These are phyloP conservation scores for Gyromitra esculenta DNA, from an alignment of 2,329 filamentous ascomycete genomes.

Conservation along the genomic window DNA sequence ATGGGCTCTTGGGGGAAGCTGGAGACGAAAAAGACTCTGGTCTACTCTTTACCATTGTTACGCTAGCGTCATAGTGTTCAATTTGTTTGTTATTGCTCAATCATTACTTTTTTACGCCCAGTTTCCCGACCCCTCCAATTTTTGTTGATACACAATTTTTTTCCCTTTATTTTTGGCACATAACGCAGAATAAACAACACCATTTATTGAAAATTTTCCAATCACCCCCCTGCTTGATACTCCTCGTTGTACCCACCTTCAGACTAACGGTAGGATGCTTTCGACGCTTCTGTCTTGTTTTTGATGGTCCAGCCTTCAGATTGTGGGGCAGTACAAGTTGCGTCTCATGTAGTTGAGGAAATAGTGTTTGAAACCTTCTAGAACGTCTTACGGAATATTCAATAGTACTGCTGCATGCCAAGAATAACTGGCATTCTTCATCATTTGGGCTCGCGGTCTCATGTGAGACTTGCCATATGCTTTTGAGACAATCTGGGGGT, in stretches of 20 bases:
- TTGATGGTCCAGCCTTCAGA: conserved; percentile 8
- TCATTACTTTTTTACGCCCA: conserved; percentile 44
- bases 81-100: conserved; percentile 49
- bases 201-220: conserved; percentile 40
- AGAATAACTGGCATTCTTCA: conserved; percentile 44
- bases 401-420: conserved; percentile 50
- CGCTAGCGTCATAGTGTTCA: conserved; percentile 44
- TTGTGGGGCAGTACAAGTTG: conserved; percentile 29
- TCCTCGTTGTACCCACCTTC: conserved; percentile 10
- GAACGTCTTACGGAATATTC: conserved; percentile 49
- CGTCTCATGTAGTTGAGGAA: conserved; percentile 42
- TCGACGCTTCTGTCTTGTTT: conserved; percentile 17
- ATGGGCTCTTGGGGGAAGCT: conserved; percentile 40
- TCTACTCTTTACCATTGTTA: conserved; percentile 35
- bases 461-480: conserved; percentile 49
- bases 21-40: conserved; percentile 46
- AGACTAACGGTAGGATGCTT: neutral
- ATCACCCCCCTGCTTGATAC: conserved; percentile 23
- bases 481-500: conserved; percentile 45
- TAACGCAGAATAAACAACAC: conserved; percentile 48
- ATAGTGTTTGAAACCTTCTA: conserved; percentile 44
- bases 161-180: conserved; percentile 48
- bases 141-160: conserved; percentile 43
- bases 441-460: conserved; percentile 44
- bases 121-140: conserved; percentile 49